These are phyloP conservation scores for Aspergillus pseudonomiae DNA, from an alignment of 2,329 filamentous ascomycete species.

Conservation along the genomic window DNA sequence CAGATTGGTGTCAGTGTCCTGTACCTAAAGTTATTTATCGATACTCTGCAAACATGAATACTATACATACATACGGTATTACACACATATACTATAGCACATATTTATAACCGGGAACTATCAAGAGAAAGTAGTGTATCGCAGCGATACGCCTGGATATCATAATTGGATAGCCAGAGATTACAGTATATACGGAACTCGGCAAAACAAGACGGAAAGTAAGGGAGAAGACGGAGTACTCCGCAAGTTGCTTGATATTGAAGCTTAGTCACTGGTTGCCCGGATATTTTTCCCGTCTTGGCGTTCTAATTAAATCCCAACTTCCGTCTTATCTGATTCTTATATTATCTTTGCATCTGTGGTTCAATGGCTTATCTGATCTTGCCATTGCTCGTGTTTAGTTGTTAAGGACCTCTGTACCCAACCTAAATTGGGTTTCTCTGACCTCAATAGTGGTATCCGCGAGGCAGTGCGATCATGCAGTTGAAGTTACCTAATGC, in stretches of 20 bases:
- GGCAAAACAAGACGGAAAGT: background rate
- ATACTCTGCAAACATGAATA: too few relatives aligned
- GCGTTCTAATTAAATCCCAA: background rate
- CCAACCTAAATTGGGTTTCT: background rate
- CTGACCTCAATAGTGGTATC: background rate
- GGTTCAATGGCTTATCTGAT: background rate
- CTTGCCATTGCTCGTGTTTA: background rate
- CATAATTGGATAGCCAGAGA: background rate
- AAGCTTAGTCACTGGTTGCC: background rate
- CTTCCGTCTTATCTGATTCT: constrained; percentile 2
- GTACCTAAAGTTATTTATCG: too few relatives aligned
- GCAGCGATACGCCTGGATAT: background rate
- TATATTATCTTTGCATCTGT: background rate
- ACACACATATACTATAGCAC: background rate
- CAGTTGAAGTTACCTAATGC: constrained; percentile 20
- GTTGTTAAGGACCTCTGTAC: background rate
- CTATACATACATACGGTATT: background rate
- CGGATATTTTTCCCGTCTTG: background rate
- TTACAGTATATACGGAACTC: background rate
- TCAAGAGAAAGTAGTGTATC: background rate
- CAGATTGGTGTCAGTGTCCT: too few relatives aligned
- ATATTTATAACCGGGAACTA: background rate
- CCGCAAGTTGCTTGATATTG: background rate
- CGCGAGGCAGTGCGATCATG: background rate
- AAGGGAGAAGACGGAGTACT: too few relatives aligned